These are phyloP conservation scores for Amesomyces nigricolor DNA, from an alignment of 2,329 filamentous ascomycete genomes.

Conservation along the genomic window DNA sequence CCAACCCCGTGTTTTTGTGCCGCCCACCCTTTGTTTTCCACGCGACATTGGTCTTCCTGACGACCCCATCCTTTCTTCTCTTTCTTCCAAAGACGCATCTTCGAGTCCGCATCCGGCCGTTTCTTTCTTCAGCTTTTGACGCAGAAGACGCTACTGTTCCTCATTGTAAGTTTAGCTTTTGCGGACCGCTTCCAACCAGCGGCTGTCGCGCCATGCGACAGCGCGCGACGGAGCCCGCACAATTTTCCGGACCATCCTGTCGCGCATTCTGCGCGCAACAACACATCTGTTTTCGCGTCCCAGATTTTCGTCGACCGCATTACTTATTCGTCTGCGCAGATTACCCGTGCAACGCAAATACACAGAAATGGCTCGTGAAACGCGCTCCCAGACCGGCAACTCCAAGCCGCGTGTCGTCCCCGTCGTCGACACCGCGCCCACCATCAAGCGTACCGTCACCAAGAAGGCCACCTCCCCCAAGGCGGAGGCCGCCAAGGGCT, in stretches of 20 bases:
- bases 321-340: slow-evolving; percentile 7
- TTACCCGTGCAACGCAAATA: neutral
- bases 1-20: slow-evolving; percentile 23
- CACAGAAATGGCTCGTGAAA: slow-evolving; percentile 44
- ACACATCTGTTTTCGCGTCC: neutral
- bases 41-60: slow-evolving; percentile 7
- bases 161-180: slow-evolving; percentile 9
- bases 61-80: neutral
- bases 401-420: slow-evolving; percentile 48
- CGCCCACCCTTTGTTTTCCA: slow-evolving; percentile 22
- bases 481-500: slow-evolving; percentile 24
- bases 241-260: neutral
- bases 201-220: neutral
- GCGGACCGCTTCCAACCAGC: neutral
- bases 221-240: slow-evolving; percentile 1
- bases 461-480: slow-evolving; percentile 25
- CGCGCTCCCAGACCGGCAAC: slow-evolving; percentile 48
- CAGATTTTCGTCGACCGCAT: neutral
- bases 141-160: neutral
- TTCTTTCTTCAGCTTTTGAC: neutral
- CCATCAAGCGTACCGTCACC: slow-evolving; percentile 37
- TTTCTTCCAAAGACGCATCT: neutral
- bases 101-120: neutral
- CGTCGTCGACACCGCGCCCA: slow-evolving; percentile 43
- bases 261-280: slow-evolving; percentile 4